Evolutionary conservation across 345 rosid species (phyloP).

Genomic region (Populus simonii): DNA sequence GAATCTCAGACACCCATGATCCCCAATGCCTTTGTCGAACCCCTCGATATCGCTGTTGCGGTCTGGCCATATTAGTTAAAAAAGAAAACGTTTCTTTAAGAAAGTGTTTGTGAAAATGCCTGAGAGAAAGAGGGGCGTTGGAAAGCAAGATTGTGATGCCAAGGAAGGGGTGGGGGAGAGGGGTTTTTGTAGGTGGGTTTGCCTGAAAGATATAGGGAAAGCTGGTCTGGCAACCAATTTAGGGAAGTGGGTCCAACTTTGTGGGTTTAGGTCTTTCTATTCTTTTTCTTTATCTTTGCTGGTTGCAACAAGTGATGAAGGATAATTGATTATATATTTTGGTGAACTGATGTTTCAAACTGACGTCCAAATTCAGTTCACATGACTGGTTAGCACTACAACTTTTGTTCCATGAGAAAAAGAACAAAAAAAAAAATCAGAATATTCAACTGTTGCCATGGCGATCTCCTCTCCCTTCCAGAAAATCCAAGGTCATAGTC

Average conservation of each 20-base stretch:
- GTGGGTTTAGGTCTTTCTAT: slow-evolving; percentile 15
- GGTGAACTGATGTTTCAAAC: slow-evolving; percentile 26
- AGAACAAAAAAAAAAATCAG: neutral
- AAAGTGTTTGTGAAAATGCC: slow-evolving; percentile 48
- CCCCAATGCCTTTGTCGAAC: slow-evolving; percentile 99
- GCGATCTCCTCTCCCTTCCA: slow-evolving; percentile 26
- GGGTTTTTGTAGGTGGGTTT: slow-evolving; percentile 59
- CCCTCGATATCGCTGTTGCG: slow-evolving; percentile 92
- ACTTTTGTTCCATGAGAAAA: neutral
- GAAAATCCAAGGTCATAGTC: slow-evolving; percentile 47
- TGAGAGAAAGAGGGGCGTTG: slow-evolving; percentile 12
- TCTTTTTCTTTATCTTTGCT: slow-evolving; percentile 24
- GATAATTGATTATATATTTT: slow-evolving; percentile 35
- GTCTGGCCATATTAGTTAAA: slow-evolving; percentile 64
- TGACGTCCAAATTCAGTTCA: slow-evolving; percentile 40
- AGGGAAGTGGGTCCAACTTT: slow-evolving; percentile 48
- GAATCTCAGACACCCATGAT: slow-evolving; percentile 99
- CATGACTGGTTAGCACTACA: slow-evolving; percentile 25
- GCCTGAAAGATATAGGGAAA: slow-evolving; percentile 19
- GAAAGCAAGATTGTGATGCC: slow-evolving; percentile 1
- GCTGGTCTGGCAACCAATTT: slow-evolving; percentile 59
- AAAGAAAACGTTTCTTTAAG: slow-evolving; percentile 15
- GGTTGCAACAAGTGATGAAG: slow-evolving; percentile 32
- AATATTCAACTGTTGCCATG: slow-evolving; percentile 21
- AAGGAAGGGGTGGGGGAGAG: slow-evolving; percentile 27